Evolutionary conservation across 2,329 filamentous ascomycete genomes (phyloP).

Genomic region (Trichophyton simii): DNA sequence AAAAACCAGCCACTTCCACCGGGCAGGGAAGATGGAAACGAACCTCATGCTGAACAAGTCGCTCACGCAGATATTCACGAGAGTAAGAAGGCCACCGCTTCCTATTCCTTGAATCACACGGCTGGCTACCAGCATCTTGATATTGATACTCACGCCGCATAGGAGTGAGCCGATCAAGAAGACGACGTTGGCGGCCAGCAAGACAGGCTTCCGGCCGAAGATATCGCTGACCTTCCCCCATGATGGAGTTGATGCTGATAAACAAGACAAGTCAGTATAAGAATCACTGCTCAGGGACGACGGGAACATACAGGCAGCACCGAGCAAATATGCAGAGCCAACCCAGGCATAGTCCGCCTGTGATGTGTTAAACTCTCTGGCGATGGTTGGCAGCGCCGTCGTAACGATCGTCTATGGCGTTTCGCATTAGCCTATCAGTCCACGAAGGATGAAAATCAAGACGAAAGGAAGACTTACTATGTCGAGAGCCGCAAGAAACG

Average conservation of each 20-base stretch:
- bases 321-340: conserved; percentile 25
- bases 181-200: conserved; percentile 47
- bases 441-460: conserved; percentile 3
- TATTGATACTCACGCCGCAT: conserved; percentile 45
- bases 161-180: conserved; percentile 53
- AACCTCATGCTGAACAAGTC: conserved; percentile 51
- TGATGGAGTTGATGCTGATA: conserved; percentile 32
- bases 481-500: conserved; percentile 49
- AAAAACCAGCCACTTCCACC: neutral
- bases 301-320: conserved; percentile 18
- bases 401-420: conserved; percentile 22
- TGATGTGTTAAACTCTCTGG: conserved; percentile 22
- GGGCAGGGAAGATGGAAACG: neutral
- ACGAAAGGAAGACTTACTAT: conserved; percentile 28
- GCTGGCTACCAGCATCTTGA: conserved; percentile 51
- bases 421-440: conserved; percentile 1
- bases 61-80: conserved; percentile 52
- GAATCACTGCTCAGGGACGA: conserved; percentile 8
- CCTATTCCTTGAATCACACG: conserved; percentile 52
- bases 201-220: conserved; percentile 51
- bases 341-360: conserved; percentile 28
- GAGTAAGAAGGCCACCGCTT: conserved; percentile 50
- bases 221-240: conserved; percentile 55
- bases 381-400: conserved; percentile 25
- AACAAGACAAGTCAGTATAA: conserved; percentile 4